Conservation (phyloP, 1,284 basidiomycete genomes). For the Leccinum griseonigrum region DNA sequence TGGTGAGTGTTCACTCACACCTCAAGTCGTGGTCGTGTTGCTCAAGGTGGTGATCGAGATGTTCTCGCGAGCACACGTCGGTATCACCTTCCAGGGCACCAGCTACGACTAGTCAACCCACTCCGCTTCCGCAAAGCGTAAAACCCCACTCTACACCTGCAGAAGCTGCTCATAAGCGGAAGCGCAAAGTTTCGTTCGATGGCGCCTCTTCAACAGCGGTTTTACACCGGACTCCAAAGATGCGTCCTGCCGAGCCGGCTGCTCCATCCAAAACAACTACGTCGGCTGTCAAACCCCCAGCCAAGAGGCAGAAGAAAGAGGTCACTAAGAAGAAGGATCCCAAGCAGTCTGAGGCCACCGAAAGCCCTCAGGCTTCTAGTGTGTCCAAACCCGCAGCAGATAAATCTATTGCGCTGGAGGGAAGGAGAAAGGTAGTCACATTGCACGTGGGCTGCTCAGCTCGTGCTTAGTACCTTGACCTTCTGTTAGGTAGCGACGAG, state of each 20-base stretch:
- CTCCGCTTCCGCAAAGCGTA: background rate
- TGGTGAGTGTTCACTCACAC: conserved; percentile 6
- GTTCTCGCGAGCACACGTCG: background rate
- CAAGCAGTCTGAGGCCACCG: background rate
- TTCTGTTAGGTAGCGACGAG: conserved; percentile 9
- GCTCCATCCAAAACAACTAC: background rate
- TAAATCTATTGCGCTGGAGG: background rate
- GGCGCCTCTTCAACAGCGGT: background rate
- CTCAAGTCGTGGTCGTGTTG: background rate
- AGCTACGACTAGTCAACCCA: background rate
- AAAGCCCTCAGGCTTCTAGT: conserved; percentile 1
- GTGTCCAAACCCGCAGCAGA: background rate
- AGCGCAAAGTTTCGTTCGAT: conserved; percentile 22
- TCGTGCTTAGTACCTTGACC: conserved; percentile 1
- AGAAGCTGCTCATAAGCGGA: conserved; percentile 6
- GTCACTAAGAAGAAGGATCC: conserved; percentile 2
- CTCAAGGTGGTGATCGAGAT: background rate
- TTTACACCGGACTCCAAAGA: background rate
- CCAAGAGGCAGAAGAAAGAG: conserved; percentile 24
- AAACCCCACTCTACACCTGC: background rate
- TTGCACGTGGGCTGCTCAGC: background rate
- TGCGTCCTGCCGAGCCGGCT: background rate
- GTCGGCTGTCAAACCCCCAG: conserved; percentile 4
- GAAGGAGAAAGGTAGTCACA: conserved; percentile 10
- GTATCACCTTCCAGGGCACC: conserved; percentile 2